phyloP scores from a whole-genome alignment of 2,329 filamentous ascomycete genomes.

The Cladosporium sp. region DNA sequence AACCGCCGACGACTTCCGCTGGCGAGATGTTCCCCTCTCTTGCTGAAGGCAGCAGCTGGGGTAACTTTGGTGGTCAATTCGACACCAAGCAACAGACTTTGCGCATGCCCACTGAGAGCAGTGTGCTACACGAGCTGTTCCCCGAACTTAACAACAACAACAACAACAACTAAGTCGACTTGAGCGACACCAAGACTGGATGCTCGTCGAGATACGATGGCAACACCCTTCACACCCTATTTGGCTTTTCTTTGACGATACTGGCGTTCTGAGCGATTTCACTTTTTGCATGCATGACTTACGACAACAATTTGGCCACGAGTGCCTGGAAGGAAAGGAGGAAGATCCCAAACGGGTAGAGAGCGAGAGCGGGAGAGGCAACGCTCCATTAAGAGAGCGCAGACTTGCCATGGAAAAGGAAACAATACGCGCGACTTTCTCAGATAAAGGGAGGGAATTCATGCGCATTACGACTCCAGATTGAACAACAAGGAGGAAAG shows the following conservation, averaged over 20 bases:
- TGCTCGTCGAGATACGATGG: too few species aligned
- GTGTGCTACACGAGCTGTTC: constrained; percentile 25
- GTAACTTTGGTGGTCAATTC: constrained; percentile 34
- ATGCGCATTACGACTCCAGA: too few species aligned
- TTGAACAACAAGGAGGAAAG: too few species aligned
- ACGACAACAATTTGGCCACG: not conserved
- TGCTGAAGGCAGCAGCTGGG: constrained; percentile 28
- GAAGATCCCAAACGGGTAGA: not conserved
- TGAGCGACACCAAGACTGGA: not conserved
- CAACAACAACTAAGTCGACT: constrained; percentile 9
- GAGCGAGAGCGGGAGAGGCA: not conserved
- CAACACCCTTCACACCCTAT: not conserved
- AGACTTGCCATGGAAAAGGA: too few species aligned
- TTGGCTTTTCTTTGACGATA: not conserved
- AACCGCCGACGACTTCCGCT: constrained; percentile 14
- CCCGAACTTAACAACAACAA: constrained; percentile 24
- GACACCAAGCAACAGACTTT: constrained; percentile 21
- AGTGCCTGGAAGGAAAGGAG: not conserved
- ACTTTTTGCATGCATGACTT: not conserved
- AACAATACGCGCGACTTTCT: too few species aligned
- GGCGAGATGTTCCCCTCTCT: constrained; percentile 30
- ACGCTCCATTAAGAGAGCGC: too few species aligned
- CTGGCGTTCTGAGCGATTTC: constrained; percentile 8
- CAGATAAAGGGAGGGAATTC: too few species aligned
- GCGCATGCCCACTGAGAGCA: constrained; percentile 21